Conservation (phyloP, 1,139 yeast genomes). For the Protomyces inundatus region DNA sequence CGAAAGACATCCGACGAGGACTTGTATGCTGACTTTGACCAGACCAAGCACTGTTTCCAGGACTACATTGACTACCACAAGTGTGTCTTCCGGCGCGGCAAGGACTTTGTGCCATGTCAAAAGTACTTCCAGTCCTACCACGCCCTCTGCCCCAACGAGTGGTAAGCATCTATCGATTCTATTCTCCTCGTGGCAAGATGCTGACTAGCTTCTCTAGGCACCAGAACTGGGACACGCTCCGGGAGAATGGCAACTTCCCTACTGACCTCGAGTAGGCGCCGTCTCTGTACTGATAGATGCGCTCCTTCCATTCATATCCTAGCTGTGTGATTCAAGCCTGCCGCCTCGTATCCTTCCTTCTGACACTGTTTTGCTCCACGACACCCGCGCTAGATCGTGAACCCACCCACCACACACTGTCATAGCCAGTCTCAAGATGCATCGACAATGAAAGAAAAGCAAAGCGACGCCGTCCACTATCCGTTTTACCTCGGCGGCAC, state of each 20-base stretch:
- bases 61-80: slow-evolving; percentile 96
- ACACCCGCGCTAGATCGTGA: too few species aligned
- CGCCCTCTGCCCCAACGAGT: slow-evolving; percentile 27
- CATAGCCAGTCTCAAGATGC: not conserved
- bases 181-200: not conserved
- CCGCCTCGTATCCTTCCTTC: too few species aligned
- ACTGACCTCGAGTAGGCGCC: slow-evolving; percentile 18
- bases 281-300: not conserved
- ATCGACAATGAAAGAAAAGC: not conserved
- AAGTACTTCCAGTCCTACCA: slow-evolving; percentile 47
- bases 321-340: too few species aligned
- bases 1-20: not conserved
- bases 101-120: slow-evolving; percentile 96
- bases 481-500: slow-evolving; percentile 30
- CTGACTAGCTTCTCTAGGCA: not conserved
- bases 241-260: slow-evolving; percentile 19
- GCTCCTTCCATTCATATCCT: too few species aligned
- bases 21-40: not conserved
- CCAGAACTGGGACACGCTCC: not conserved
- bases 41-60: slow-evolving; percentile 43
- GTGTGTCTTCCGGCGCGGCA: slow-evolving; percentile 94
- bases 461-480: not conserved
- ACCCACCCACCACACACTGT: too few species aligned
- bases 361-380: too few species aligned
- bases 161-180: slow-evolving; percentile 1